phyloP scores from a whole-genome alignment of 2,329 filamentous ascomycete genomes.

The Talaromyces sp. region DNA sequence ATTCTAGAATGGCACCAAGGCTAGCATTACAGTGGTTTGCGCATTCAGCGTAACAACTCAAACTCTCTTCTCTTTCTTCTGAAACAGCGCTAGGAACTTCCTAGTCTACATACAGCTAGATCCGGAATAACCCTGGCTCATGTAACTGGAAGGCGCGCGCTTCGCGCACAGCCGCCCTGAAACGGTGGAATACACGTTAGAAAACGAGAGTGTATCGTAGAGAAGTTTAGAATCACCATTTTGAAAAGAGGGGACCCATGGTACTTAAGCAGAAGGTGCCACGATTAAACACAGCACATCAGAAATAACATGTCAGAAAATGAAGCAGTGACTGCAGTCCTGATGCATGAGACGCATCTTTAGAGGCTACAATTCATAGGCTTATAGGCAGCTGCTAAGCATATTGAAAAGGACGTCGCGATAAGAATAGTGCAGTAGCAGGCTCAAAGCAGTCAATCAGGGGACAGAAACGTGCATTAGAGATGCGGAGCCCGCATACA shows the following conservation, averaged over 20 bases:
- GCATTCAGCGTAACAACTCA: too few species aligned
- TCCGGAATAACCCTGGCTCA: slow-evolving; percentile 6
- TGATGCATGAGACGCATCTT: background rate
- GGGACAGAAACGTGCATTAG: background rate
- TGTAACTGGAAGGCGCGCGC: background rate
- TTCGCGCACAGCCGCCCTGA: too few species aligned
- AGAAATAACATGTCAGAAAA: background rate
- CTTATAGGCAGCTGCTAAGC: background rate
- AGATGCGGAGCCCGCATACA: background rate
- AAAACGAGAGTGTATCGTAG: too few species aligned
- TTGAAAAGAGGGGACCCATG: background rate
- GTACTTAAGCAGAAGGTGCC: background rate
- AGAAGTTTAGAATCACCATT: background rate
- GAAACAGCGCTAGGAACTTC: background rate
- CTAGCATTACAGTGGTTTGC: too few species aligned
- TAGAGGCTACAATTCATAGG: background rate
- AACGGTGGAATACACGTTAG: too few species aligned
- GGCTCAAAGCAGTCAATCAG: background rate
- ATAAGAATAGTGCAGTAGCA: background rate
- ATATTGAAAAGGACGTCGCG: background rate
- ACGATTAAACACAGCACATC: background rate
- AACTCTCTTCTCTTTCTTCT: background rate
- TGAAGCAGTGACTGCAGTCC: background rate
- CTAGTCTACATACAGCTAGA: slow-evolving; percentile 2
- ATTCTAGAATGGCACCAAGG: too few species aligned